Evolutionary conservation across 495 filamentous ascomycete genomes (phyloP).

Genomic region (Hamigera avellanea): DNA sequence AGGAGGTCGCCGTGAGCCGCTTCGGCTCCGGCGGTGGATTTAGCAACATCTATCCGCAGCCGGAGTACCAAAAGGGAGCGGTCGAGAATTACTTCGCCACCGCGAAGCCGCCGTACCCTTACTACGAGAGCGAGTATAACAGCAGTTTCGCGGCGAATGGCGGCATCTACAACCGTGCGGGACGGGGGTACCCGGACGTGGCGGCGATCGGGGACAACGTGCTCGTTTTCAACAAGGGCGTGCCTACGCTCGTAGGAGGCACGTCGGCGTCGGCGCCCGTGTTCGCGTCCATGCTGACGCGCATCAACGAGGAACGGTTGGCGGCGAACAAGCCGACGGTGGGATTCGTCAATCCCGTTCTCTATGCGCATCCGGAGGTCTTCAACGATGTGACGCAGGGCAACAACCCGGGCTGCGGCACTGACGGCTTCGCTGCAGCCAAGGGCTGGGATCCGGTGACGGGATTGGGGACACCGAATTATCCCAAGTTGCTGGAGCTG

Average conservation of each 20-base stretch:
- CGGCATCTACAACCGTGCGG: constrained; percentile 46
- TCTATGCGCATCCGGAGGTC: constrained; percentile 49
- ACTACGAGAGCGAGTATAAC: constrained; percentile 26
- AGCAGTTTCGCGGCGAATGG: constrained; percentile 28
- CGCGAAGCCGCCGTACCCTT: constrained; percentile 33
- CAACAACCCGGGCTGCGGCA: constrained; percentile 46
- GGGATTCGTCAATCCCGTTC: constrained; percentile 48
- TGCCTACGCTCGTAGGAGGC: constrained; percentile 33
- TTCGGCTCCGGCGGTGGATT: constrained; percentile 55
- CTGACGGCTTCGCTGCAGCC: constrained; percentile 39
- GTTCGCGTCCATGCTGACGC: constrained; percentile 44
- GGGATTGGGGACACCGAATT: constrained; percentile 47
- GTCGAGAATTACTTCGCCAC: constrained; percentile 39
- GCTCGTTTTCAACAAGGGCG: constrained; percentile 29
- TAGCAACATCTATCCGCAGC: constrained; percentile 52
- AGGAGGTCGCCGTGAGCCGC: constrained; percentile 30
- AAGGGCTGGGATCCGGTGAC: constrained; percentile 55
- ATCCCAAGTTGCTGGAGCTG: constrained; percentile 33
- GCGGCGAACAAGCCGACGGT: constrained; percentile 42
- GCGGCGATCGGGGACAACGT: constrained; percentile 51
- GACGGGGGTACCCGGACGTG: constrained; percentile 56
- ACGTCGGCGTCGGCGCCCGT: constrained; percentile 49
- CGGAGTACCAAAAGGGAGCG: constrained; percentile 43
- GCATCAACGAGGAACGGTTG: constrained; percentile 52
- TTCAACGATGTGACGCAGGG: constrained; percentile 53